Evolutionary conservation across 345 rosid genomes (phyloP), one percentile per base, ranked within the genome.

Genomic region (Psidium guajava): DNA sequence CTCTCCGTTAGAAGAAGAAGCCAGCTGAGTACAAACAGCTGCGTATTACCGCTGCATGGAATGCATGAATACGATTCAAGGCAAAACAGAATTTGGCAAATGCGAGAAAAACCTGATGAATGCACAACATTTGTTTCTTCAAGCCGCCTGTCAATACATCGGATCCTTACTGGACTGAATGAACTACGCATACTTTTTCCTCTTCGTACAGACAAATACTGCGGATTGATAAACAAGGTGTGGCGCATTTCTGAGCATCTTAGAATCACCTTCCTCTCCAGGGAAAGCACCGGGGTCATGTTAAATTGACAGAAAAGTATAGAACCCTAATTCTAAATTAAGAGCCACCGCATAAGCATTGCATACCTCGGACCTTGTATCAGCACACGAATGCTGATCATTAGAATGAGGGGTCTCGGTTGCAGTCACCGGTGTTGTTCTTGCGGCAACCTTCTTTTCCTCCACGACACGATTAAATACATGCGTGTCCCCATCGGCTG

Each of bases 381-480:
- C 44, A 57, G 28, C 69, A 40, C 13, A 25, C 24, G 5, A 73
- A 49, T 49, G 73, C 81, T 58, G 86, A 40, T 6, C 44, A n/a
- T 20, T 64, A n/a, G 27, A 49, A 82, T 12, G 25, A 36, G 88
- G 47, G 13, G 64, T 54, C 47, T 18, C 59, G 2, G 83, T 82
- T 54, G 85, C 55, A 8, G 83, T 28, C 64, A 47, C 73, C 3
- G 85, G 27, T 13, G 57, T 81, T 75, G 74, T 53, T 13, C 54
- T 69, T 25, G 53, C 27, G 6, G 77, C 47, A 3, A 24, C 77
- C 28, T 85, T 87, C 86, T 84, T 91, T 75, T 88, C 87, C 74
- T 91, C 88, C 49, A 87, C 55, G 27, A 91, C 90, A 42, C 28
- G 82, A 57, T 85, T 75, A 87, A 91, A 91, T 80, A 86, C 86